Evolutionary conservation across 139 green algal species (phyloP), one percentile per base, ranked within the genome.

Genomic region (Chlamydomonas sp.): DNA sequence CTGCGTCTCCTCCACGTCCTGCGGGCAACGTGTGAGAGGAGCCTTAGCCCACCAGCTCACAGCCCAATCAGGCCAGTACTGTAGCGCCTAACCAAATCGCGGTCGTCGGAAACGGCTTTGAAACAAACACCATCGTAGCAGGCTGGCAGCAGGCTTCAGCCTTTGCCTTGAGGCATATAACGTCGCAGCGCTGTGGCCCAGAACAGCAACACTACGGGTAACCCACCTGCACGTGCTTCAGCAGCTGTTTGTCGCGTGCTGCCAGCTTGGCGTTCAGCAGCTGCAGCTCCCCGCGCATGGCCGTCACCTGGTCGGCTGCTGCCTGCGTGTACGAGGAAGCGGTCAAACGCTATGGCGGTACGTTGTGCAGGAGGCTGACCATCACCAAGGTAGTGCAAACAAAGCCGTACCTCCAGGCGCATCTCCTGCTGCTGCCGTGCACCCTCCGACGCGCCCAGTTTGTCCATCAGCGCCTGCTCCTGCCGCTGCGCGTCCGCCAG

Each of bases 251-350:
- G 31, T 92, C 90, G 1, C 90, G 68, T 6, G 85, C 78, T 1
- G 85, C 82, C 60, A 90, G 86, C 31, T 78, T 82, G 17, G 73
- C 72, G 20, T 73, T 88, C 49, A 92, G 64, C 15, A 66, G 62
- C 77, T 87, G 69, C 64, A 92, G 85, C 90, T 92, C 90, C 7
- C 57, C 58, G 61, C 90, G 81, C 90, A 92, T 87, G 66, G 81
- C 69, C 0, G 78, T 57, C 4, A 92, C 85, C 62, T 90, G 87
- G n/a, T 80, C 77, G 0, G 77, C 62, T 2, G 77, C 77, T 0
- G 83, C 72, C 83, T 87, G 74, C 12, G 0, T 69, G 64, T 12
- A 12, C 9, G 64, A 16, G 64, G 64, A 12, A 12, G 64, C 12
- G 64, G 12, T 9, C 64, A 16, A 12, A 8, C 63, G 8, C 8